Evolutionary conservation across 495 filamentous ascomycete genomes (phyloP).

Genomic region (Talaromyces adpressus): DNA sequence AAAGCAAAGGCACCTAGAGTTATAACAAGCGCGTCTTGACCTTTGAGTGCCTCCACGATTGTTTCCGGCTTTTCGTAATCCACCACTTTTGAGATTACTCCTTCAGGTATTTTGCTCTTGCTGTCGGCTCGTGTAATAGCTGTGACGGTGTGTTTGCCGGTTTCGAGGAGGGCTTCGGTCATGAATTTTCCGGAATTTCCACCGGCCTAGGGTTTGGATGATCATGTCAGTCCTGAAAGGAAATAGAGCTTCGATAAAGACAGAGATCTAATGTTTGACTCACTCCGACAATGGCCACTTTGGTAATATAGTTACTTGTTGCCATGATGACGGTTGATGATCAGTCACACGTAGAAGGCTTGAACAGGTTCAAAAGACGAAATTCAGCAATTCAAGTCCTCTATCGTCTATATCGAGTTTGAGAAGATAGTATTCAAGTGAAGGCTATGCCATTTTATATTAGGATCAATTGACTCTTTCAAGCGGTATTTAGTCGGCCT

Average conservation of each 20-base stretch:
- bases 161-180: constrained; percentile 38
- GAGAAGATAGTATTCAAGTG: no score
- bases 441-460: no score
- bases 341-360: neutral
- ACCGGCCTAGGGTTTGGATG: constrained; percentile 21
- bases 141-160: constrained; percentile 43
- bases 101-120: constrained; percentile 29
- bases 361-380: neutral
- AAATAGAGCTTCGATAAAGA: neutral
- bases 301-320: constrained; percentile 19
- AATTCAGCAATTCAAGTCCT: neutral
- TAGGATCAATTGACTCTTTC: no score
- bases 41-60: constrained; percentile 39
- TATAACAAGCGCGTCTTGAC: constrained; percentile 55
- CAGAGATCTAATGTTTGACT: neutral
- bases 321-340: neutral
- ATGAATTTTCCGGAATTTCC: constrained; percentile 51
- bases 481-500: no score
- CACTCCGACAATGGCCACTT: constrained; percentile 45
- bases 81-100: constrained; percentile 32
- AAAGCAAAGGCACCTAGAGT: constrained; percentile 36
- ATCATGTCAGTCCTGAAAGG: no score
- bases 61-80: constrained; percentile 40
- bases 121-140: constrained; percentile 42
- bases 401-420: neutral